Conservation (phyloP, 768 basidiomycete genomes). For the Lactarius indigo region DNA sequence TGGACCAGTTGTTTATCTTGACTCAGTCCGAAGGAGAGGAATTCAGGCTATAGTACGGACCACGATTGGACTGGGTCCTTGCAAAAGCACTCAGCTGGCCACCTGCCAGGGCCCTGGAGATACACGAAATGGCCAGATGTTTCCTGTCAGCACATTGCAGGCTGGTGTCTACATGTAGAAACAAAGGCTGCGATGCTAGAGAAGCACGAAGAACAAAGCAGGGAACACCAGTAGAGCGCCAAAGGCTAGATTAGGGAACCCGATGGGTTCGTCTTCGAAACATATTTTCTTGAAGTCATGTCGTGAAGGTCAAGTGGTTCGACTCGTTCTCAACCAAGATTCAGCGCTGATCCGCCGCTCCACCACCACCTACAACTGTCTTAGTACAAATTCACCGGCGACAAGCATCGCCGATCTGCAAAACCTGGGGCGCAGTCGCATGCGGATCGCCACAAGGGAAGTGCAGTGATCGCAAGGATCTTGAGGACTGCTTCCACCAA, state of each 20-base stretch:
- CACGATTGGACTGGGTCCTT: background rate
- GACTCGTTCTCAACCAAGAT: background rate
- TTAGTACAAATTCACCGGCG: background rate
- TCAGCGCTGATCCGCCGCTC: background rate
- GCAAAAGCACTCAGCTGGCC: background rate
- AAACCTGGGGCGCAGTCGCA: background rate
- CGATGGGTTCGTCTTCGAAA: background rate
- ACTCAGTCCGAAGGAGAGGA: background rate
- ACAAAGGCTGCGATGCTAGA: constrained; percentile 3
- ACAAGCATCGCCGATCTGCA: constrained; percentile 12
- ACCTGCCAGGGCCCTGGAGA: constrained; percentile 7
- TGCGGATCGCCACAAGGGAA: constrained; percentile 1
- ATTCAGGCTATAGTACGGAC: background rate
- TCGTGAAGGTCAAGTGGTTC: background rate
- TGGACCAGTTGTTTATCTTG: background rate
- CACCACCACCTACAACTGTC: background rate
- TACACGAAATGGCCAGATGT: background rate
- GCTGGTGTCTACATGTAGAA: background rate
- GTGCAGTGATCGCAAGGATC: background rate
- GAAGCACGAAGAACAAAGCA: constrained; percentile 9
- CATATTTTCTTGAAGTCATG: background rate
- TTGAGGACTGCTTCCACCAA: background rate
- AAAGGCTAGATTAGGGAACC: constrained; percentile 3
- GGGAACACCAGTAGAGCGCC: background rate
- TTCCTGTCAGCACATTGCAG: background rate